Percentiles rank a stretch among this genome's conserved stretches.
phyloP scores from a whole-genome alignment of 2,329 filamentous ascomycete genomes.

The Aspergillus cejpii region DNA sequence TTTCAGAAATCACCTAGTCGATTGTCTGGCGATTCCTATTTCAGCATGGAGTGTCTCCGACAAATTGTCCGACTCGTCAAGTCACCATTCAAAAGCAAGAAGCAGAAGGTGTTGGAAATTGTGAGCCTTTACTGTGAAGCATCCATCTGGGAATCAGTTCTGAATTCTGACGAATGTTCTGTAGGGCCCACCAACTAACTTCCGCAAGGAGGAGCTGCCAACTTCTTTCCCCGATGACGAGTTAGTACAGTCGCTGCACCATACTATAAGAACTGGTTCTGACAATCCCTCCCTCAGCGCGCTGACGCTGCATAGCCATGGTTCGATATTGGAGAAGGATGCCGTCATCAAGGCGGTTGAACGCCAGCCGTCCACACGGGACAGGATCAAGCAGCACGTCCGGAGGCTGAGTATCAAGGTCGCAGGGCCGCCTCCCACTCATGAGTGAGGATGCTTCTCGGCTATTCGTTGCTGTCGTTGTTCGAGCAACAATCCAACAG shows the following conservation, averaged over 20 bases:
- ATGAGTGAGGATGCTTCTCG: slow-evolving; percentile 1
- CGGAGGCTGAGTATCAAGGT: slow-evolving; percentile 27
- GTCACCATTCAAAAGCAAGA: slow-evolving; percentile 27
- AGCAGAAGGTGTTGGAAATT: slow-evolving; percentile 31
- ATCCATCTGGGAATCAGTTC: not conserved
- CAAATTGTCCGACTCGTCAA: slow-evolving; percentile 32
- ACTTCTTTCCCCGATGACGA: slow-evolving; percentile 37
- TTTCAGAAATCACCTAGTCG: not conserved
- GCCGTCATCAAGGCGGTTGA: slow-evolving; percentile 21
- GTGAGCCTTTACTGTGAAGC: no score
- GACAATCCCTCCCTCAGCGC: slow-evolving; percentile 27
- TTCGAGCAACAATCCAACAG: not conserved
- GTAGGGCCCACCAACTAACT: slow-evolving; percentile 40
- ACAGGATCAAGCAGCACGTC: slow-evolving; percentile 26
- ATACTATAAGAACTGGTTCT: slow-evolving; percentile 17
- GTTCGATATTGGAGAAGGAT: slow-evolving; percentile 26
- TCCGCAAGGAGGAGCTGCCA: slow-evolving; percentile 39
- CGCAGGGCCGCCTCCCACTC: slow-evolving; percentile 15
- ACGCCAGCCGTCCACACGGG: slow-evolving; percentile 24
- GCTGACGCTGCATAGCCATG: slow-evolving; percentile 30
- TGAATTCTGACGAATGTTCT: not conserved
- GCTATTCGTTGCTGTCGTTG: not conserved
- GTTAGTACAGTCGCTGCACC: slow-evolving; percentile 24
- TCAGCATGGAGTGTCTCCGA: slow-evolving; percentile 33
- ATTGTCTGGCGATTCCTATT: not conserved